Percentiles rank a stretch among this genome's conserved stretches.
These are phyloP conservation scores for Massarina eburnea DNA, from an alignment of 2,329 filamentous ascomycete genomes.

Conservation along the genomic window DNA sequence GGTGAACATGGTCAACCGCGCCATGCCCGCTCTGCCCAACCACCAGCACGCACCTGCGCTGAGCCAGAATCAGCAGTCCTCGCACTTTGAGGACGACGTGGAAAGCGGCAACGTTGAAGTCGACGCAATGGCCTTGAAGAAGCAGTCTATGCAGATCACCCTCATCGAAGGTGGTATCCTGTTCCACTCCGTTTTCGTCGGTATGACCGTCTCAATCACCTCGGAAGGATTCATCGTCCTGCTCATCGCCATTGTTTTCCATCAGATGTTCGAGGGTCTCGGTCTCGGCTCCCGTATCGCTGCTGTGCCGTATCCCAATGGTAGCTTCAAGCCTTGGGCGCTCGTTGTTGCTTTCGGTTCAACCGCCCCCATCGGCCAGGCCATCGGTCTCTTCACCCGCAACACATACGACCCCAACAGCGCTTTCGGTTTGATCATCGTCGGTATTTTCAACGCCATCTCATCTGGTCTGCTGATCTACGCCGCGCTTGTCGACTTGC, in stretches of 20 bases:
- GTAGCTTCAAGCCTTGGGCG: slow-evolving; percentile 61
- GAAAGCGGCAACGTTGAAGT: slow-evolving; percentile 36
- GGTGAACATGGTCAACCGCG: slow-evolving; percentile 55
- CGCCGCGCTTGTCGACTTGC: slow-evolving; percentile 63
- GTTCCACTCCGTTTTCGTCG: slow-evolving; percentile 66
- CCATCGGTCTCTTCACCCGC: slow-evolving; percentile 61
- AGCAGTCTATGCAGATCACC: slow-evolving; percentile 43
- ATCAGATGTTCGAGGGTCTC: slow-evolving; percentile 65
- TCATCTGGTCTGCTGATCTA: slow-evolving; percentile 64
- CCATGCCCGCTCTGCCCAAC: slow-evolving; percentile 33
- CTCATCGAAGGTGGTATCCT: slow-evolving; percentile 63
- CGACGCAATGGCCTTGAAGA: slow-evolving; percentile 42
- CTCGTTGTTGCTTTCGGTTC: slow-evolving; percentile 64
- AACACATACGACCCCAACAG: slow-evolving; percentile 64
- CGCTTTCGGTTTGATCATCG: slow-evolving; percentile 64
- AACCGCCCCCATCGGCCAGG: slow-evolving; percentile 66
- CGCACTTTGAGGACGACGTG: slow-evolving; percentile 42
- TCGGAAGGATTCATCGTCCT: slow-evolving; percentile 60
- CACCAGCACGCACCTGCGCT: slow-evolving; percentile 26
- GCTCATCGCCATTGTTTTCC: slow-evolving; percentile 64
- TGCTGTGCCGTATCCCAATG: slow-evolving; percentile 59
- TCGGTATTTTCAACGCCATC: slow-evolving; percentile 68
- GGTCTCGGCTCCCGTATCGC: slow-evolving; percentile 64
- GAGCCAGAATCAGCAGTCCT: slow-evolving; percentile 25
- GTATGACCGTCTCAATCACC: slow-evolving; percentile 62